Base-by-base conservation (phyloP, 306 rosid genomes). In the Carpinus fangiana region DNA sequence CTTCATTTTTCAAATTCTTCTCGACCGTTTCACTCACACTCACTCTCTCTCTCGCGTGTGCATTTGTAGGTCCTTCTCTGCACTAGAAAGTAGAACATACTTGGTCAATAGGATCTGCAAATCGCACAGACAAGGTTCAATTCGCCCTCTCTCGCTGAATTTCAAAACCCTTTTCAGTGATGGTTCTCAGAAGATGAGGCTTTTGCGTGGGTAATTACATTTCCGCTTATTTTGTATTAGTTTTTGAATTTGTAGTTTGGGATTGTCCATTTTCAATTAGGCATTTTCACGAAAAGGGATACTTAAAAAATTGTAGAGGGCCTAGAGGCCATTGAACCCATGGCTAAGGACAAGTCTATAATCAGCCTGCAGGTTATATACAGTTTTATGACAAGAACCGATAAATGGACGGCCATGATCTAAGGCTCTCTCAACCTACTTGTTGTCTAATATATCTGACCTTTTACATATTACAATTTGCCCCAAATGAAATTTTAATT, bases 141-240 rank as follows among this genome's bases (percentile, higher is more conserved):
- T 62, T 81, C 74, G 83, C 70, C 21, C 26, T 81, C 46, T 26
- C 55, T 79, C 12, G 50, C 54, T 18, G 71, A 36, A 60, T 79
- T 76, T 60, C 38, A 54, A 72, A 84, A 75, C 87, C 77, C 75
- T 53, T 77, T 36, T 75, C 76, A 56, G 41, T 57, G 93, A 88
- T 64, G 80, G 80, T 75, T 71, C 85, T 79, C 92, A 76, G 87
- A 89, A 87, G 81, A 74, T 72, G 67, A 89, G 93, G 81, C 84
- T 90, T 52, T 73, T 83, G n/a, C 90, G 89, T 34, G 93, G 98
- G 98, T 94, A 92, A 85, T 56, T 81, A 4, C 11, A 12, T 23
- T 20, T 9, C 11, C 65, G 2, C 1, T 4, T 23, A 20, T 59
- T 13, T 20, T 12, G 23, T 11, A 21, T 59, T 11, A 21, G 65